Evolutionary conservation across 2,329 filamentous ascomycete genomes (phyloP), one percentile per base, ranked within the genome.

Genomic region (Phialemonium atrogriseum): DNA sequence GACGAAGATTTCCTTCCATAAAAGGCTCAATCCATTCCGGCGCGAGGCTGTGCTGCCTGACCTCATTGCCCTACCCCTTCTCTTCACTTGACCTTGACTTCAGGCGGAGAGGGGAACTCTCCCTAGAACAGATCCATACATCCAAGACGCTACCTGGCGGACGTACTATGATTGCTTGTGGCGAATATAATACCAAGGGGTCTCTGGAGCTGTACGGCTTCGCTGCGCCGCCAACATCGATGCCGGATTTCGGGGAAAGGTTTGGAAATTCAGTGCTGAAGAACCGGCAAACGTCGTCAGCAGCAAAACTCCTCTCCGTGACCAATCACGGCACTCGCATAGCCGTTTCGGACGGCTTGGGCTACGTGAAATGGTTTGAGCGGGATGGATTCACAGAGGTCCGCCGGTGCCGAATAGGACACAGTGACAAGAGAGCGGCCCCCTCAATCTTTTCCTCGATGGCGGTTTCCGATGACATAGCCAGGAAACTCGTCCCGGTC

Each of bases 141-240:
- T 66, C 66, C n/a, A 80, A 80, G 43, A 56, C 48, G n/a, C 52
- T 54, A 1, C 46, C 57, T 0, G 69, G 55, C 10, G 70, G 78
- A 1, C 67, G 79, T 27, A 87, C 81, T 0, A 58, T 95, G 16
- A 72, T 94, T 31, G 84, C 86, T 3, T 84, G 83, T 23, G 89
- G 88, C 5, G 84, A 89, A 50, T 95, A 95, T 60, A 93, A 91
- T 45, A 85, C 82, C 19, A 88, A 91, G 54, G 89, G 89, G 1
- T 88, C 83, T 0, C 64, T 96, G 2, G 89, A 96, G 50, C 61
- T 94, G n/a, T 94, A 94, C 53, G 77, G 77, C 10, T 58, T 85
- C 1, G 63, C 59, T 15, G 57, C 56, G 32, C 17, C 37, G 4
- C 30, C 35, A 7, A 30, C 24, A 15, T 31, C 33, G n/a, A 26